phyloP scores from a whole-genome alignment of 768 basidiomycete species.

The Tremella mesenterica region DNA sequence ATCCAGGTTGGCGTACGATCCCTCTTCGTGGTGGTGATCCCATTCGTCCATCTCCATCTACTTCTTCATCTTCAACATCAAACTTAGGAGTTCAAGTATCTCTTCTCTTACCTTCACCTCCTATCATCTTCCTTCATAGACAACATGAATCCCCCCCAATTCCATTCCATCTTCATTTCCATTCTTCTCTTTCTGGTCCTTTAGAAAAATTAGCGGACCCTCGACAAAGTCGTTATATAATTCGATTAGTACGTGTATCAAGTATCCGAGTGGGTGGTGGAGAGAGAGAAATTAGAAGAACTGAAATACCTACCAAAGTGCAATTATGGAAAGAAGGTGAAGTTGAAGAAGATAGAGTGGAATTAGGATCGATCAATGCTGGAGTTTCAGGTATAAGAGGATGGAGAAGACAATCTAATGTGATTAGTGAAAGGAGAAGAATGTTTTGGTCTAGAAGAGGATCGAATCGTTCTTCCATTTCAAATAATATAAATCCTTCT shows the following conservation, averaged over 20 bases:
- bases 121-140: constrained; percentile 26
- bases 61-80: constrained; percentile 1
- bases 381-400: background rate
- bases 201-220: constrained; percentile 31
- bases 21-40: constrained; percentile 25
- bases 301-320: constrained; percentile 28
- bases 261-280: constrained; percentile 26
- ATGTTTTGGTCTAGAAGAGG: too few species aligned
- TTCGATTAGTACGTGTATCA: constrained; percentile 30
- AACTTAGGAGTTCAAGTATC: constrained; percentile 22
- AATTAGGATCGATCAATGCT: background rate
- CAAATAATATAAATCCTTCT: background rate
- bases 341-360: constrained; percentile 10
- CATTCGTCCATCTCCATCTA: constrained; percentile 2
- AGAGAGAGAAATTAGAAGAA: constrained; percentile 30
- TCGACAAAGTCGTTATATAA: constrained; percentile 18
- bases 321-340: constrained; percentile 36
- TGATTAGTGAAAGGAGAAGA: background rate
- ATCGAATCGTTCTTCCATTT: too few species aligned
- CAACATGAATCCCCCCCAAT: constrained; percentile 17
- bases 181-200: constrained; percentile 19
- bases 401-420: too few species aligned
- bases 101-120: constrained; percentile 36
- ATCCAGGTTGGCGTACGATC: constrained; percentile 38
- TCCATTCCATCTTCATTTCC: constrained; percentile 38